Base-by-base conservation (phyloP, 2,329 filamentous ascomycete species). In the Stemphylium vesicarium region DNA sequence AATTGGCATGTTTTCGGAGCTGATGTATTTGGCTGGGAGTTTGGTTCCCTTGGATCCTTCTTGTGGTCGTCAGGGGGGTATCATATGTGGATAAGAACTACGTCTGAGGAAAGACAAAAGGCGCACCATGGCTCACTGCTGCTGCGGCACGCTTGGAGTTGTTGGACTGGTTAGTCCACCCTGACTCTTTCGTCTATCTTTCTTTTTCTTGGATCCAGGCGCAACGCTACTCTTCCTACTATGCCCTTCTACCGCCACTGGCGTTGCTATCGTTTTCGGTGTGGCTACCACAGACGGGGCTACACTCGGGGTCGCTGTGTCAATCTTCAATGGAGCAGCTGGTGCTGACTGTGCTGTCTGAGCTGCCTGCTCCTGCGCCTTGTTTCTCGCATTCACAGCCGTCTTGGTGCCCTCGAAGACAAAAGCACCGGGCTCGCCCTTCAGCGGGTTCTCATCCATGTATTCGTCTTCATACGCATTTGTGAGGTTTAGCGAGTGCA, bases 391-490 rank as follows among this genome's bases (percentile, higher is more conserved):
- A 55, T 78, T 75, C 8, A 81, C 71, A 8, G 74, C 75, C 31
- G 75, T 71, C 22, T 71, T 73, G 1, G 80, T 79, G 31, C 75
- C 75, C 4, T 80, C 79, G 59, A 87, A 80, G 49, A 85, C 82
- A 62, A 88, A 87, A 4, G 80, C 81, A 26, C 86, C 86, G 0
- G 86, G 86, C 66, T 88, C 86, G 42, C 86, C 86, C 7, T 82
- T 77, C 12, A 88, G 73, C 0, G 86, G 85, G 56, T 83, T 86
- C 63, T 88, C 85, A 68, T 88, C 86, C 77, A 85, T 85, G 73
- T 80, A 88, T 59, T 88, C 85, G 60, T 85, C 80, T 12, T 80
- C 83, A 65, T 84, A 86, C 7, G 75, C 75, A 11, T 82, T 74
- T 20, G 81, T 79, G 31, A 87, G 76, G 32, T 69, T 73, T 47